phyloP scores from a whole-genome alignment of 257 asterid species.

The Euphrasia confusa region DNA sequence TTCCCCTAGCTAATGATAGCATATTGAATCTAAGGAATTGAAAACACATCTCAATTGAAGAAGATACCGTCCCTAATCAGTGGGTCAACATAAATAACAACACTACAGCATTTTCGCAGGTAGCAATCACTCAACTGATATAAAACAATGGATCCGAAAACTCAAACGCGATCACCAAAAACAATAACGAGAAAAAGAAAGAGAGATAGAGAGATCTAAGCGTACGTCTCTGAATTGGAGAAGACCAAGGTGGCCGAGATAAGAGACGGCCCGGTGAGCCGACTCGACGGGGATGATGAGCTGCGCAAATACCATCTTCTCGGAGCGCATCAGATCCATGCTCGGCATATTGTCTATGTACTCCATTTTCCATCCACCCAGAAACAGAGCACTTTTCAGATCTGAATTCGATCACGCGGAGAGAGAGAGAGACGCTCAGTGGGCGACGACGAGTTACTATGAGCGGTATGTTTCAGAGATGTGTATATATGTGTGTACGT shows the following conservation, averaged over 20 bases:
- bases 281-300: slow-evolving; percentile 94
- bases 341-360: slow-evolving; percentile 57
- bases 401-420: slow-evolving; percentile 29
- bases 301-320: slow-evolving; percentile 85
- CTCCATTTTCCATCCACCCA: slow-evolving; percentile 61
- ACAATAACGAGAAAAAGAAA: slow-evolving; percentile 8
- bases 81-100: neutral
- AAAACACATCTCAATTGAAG: neutral
- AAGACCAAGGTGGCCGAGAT: slow-evolving; percentile 90
- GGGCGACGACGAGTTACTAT: neutral
- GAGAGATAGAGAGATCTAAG: slow-evolving; percentile 28
- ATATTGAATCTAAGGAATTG: neutral
- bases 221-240: slow-evolving; percentile 86
- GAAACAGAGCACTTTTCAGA: slow-evolving; percentile 27
- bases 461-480: slow-evolving; percentile 11
- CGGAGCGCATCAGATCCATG: slow-evolving; percentile 99
- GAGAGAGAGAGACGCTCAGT: slow-evolving; percentile 21
- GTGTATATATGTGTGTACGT: neutral
- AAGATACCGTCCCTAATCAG: slow-evolving; percentile 12
- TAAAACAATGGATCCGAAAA: slow-evolving; percentile 16
- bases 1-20: neutral
- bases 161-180: slow-evolving; percentile 14
- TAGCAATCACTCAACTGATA: neutral
- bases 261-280: slow-evolving; percentile 88
- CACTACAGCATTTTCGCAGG: neutral